Conservation (phyloP, 2,329 filamentous ascomycete genomes). For the Penicillium sp. region DNA sequence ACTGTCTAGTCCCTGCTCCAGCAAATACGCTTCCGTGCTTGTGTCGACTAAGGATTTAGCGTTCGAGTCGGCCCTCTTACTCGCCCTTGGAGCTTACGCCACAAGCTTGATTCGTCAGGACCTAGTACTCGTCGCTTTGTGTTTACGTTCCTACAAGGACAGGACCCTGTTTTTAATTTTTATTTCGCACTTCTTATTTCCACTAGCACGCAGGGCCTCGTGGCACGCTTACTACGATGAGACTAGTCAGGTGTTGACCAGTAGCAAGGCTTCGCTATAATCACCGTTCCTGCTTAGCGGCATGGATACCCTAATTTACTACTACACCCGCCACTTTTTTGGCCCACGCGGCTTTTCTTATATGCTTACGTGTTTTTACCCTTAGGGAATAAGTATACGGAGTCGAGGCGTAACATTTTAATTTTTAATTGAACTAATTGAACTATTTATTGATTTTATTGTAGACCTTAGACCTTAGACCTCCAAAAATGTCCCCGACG, state of each 20-base stretch:
- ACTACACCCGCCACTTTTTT: constrained; percentile 10
- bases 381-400: background rate
- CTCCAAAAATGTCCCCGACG: background rate
- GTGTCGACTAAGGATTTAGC: constrained; percentile 11
- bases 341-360: constrained; percentile 21
- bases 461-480: too few relatives aligned
- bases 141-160: constrained; percentile 7
- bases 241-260: constrained; percentile 12
- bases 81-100: constrained; percentile 18
- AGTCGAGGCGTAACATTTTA: constrained; percentile 9
- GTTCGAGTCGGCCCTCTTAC: constrained; percentile 10
- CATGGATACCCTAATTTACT: constrained; percentile 10
- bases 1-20: constrained; percentile 13
- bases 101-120: constrained; percentile 20
- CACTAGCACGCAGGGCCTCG: constrained; percentile 25
- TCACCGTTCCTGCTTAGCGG: constrained; percentile 10
- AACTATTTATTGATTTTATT: background rate
- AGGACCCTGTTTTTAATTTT: constrained; percentile 11
- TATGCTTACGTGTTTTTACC: background rate
- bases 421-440: background rate
- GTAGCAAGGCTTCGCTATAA: constrained; percentile 2
- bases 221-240: constrained; percentile 16
- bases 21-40: constrained; percentile 13
- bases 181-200: background rate
- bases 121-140: background rate